Evolutionary conservation across 148 eudicot genomes (phyloP).

Genomic region (Spergularia marina): DNA sequence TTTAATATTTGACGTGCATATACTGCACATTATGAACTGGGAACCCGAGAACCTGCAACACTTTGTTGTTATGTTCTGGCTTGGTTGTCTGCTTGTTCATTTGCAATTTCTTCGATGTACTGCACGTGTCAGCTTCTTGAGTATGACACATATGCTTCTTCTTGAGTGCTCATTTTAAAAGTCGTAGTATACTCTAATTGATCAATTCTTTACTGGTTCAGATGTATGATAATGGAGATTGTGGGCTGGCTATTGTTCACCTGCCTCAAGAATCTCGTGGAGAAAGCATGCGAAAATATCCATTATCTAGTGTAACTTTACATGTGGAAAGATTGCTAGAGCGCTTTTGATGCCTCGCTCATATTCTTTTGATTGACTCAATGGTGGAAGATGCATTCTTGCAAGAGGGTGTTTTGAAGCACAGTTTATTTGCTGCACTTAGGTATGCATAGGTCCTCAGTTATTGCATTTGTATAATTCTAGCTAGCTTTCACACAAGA

Average conservation of each 20-base stretch:
- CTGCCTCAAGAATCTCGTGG: constrained; percentile 15
- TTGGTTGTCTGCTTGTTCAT: background rate
- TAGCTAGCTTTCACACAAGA: constrained; percentile 18
- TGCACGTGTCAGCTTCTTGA: background rate
- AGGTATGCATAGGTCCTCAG: constrained; percentile 22
- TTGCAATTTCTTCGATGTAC: too few species aligned
- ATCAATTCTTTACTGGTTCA: constrained; percentile 29
- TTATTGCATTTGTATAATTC: constrained; percentile 19
- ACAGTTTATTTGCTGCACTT: constrained; percentile 11
- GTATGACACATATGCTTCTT: background rate
- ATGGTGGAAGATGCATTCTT: background rate
- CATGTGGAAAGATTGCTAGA: constrained; percentile 8
- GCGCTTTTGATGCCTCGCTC: background rate
- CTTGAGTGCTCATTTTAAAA: background rate
- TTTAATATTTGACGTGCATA: background rate
- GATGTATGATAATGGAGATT: constrained; percentile 38
- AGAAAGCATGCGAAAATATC: constrained; percentile 1
- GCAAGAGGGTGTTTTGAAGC: constrained; percentile 6
- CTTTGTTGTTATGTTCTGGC: background rate
- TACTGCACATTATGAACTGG: background rate
- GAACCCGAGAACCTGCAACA: background rate
- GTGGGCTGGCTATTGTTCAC: constrained; percentile 10
- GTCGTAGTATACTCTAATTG: background rate
- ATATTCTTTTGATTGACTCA: constrained; percentile 13
- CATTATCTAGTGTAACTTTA: constrained; percentile 2